phyloP scores from a whole-genome alignment of 768 basidiomycete species.

The Rhizopogon roseolus region DNA sequence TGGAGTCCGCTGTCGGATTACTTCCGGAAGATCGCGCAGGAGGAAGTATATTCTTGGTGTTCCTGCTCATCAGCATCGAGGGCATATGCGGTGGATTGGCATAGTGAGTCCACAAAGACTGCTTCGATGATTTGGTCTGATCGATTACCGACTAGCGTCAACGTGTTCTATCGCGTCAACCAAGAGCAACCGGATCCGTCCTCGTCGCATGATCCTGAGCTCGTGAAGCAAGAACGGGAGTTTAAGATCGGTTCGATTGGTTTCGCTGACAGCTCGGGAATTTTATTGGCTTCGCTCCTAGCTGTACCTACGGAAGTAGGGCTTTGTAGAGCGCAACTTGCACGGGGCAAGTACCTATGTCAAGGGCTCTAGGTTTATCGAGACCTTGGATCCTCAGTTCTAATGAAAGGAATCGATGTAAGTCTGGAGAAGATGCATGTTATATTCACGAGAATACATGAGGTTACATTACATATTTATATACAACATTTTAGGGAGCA shows the following conservation, averaged over 20 bases:
- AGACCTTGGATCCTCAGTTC: background rate
- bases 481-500: background rate
- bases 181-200: conserved; percentile 56
- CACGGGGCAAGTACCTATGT: conserved; percentile 68
- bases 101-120: conserved; percentile 52
- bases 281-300: conserved; percentile 36
- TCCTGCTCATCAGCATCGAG: conserved; percentile 78
- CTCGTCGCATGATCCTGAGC: conserved; percentile 46
- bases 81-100: conserved; percentile 91
- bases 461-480: background rate
- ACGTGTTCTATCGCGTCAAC: conserved; percentile 80
- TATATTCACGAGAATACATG: conserved; percentile 2
- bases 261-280: conserved; percentile 78
- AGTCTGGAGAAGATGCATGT: background rate
- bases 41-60: conserved; percentile 57
- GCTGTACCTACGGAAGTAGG: conserved; percentile 53
- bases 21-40: conserved; percentile 42
- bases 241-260: conserved; percentile 91
- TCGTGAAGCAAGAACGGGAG: conserved; percentile 71
- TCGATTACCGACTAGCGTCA: conserved; percentile 54
- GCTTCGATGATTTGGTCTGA: background rate
- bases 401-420: background rate
- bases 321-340: conserved; percentile 70
- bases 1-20: conserved; percentile 67
- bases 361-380: conserved; percentile 41